Base-by-base conservation (phyloP, 306 rosid species). In the Glycine tomentella region DNA sequence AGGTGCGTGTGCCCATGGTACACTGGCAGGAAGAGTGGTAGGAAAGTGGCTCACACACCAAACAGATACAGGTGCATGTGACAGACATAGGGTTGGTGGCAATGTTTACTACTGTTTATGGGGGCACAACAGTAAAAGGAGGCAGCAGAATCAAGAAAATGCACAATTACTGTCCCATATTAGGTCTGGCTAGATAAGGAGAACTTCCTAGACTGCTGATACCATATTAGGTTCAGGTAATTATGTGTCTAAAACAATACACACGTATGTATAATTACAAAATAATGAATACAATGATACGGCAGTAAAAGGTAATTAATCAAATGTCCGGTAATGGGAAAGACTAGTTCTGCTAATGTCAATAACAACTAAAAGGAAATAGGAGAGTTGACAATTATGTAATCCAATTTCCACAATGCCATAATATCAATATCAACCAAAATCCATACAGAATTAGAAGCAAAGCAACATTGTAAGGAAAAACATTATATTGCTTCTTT, bases 361-460 rank as follows among this genome's bases (percentile, higher is more conserved):
- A 74, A 74, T 40, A 44, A 40, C 14, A 11, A 4, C 69, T 63
- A 55, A 63, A 25, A 69, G 68, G 55, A 57, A 68, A 79, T 44
- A 45, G 50, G 15, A 80, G 7, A 45, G 50, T 44, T 3, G 16
- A 12, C 33, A 57, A n/a, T 8, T 48, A 74, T 3, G 52, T 51
- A 74, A 16, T 51, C 20, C 57, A 75, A 36, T 61, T 69, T 66
- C 75, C 55, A 46, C 40, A 14, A 80, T 76, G 59, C 40, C 76
- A 76, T 46, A 46, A 42, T 42, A 6, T 51, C 53, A 63, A 52
- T 55, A 70, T 51, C 53, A 72, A 73, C 76, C 42, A 77, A 52
- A 58, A 76, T 55, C 70, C 65, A 80, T 65, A 80, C 15, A 16
- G 49, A 75, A 58, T 55, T 55, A 62, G 8, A 38, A 72, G 49